A percentile compares a stretch with the other conserved stretches of the same genome.
Conservation (phyloP, 176 grass and related monocot species). For the Oryza punctata region DNA sequence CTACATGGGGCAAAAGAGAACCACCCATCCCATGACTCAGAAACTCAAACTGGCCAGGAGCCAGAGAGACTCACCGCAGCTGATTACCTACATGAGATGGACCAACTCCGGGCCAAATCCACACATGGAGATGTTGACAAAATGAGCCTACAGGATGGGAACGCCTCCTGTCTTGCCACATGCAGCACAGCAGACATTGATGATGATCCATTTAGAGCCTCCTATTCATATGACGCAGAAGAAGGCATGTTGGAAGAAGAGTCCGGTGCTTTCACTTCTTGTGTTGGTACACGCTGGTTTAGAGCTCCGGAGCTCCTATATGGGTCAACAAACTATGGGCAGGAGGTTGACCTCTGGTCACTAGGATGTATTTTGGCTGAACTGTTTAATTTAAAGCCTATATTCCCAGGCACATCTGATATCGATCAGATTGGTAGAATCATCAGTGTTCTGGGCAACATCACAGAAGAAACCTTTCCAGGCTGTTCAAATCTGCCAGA, state of each 20-base stretch:
- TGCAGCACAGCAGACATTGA: conserved; percentile 82
- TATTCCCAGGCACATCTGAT: conserved; percentile 82
- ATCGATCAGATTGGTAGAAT: conserved; percentile 95
- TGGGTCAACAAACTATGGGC: conserved; percentile 81
- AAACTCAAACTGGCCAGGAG: conserved; percentile 37
- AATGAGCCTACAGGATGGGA: conserved; percentile 78
- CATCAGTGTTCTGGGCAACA: conserved; percentile 68
- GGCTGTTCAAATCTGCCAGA: conserved; percentile 79
- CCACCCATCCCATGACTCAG: conserved; percentile 33
- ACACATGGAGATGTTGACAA: conserved; percentile 66
- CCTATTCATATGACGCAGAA: conserved; percentile 69
- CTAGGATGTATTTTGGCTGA: conserved; percentile 91
- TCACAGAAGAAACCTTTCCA: conserved; percentile 75
- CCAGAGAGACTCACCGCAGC: conserved; percentile 51
- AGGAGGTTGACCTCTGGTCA: conserved; percentile 88
- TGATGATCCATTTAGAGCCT: conserved; percentile 66
- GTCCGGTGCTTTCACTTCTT: conserved; percentile 71
- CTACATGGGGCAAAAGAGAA: conserved; percentile 26
- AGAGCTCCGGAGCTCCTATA: conserved; percentile 90
- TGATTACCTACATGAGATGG: conserved; percentile 79
- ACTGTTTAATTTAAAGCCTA: conserved; percentile 61
- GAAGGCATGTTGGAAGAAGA: conserved; percentile 50
- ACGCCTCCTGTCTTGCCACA: conserved; percentile 82
- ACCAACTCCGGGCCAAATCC: conserved; percentile 58
- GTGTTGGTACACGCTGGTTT: conserved; percentile 92